Conservation (phyloP, 257 asterid genomes). For the Anisodus tanguticus region DNA sequence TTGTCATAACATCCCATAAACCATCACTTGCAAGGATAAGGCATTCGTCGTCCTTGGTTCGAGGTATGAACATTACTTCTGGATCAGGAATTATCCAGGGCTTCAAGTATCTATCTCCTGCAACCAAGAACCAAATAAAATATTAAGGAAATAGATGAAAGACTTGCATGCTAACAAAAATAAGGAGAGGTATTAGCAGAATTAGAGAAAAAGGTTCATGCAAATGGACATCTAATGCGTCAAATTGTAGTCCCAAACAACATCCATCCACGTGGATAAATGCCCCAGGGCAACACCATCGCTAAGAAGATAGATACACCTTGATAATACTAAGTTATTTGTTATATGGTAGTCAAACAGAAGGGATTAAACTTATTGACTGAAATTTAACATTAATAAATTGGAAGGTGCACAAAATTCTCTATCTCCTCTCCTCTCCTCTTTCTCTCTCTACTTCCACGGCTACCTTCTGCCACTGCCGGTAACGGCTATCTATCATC, state of each 20-base stretch:
- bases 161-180: constrained; percentile 12
- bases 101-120: constrained; percentile 88
- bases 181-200: not conserved
- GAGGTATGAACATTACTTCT: constrained; percentile 76
- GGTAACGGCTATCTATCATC: too few species aligned
- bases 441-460: too few species aligned
- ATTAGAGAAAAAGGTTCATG: not conserved
- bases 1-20: constrained; percentile 90
- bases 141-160: constrained; percentile 7
- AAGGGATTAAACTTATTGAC: too few species aligned
- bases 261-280: not conserved
- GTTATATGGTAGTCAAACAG: not conserved
- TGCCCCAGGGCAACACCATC: constrained; percentile 2
- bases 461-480: too few species aligned
- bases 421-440: too few species aligned
- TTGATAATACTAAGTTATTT: not conserved
- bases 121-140: constrained; percentile 20
- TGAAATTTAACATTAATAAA: too few species aligned
- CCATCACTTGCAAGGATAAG: constrained; percentile 93
- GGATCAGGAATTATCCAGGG: constrained; percentile 95
- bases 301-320: not conserved
- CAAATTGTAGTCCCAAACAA: constrained; percentile 5
- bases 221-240: not conserved
- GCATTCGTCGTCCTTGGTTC: constrained; percentile 77
- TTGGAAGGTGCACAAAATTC: too few species aligned